Evolutionary conservation across 495 filamentous ascomycete genomes (phyloP), one percentile per base, ranked within the genome.

Genomic region (Cercophora samala): DNA sequence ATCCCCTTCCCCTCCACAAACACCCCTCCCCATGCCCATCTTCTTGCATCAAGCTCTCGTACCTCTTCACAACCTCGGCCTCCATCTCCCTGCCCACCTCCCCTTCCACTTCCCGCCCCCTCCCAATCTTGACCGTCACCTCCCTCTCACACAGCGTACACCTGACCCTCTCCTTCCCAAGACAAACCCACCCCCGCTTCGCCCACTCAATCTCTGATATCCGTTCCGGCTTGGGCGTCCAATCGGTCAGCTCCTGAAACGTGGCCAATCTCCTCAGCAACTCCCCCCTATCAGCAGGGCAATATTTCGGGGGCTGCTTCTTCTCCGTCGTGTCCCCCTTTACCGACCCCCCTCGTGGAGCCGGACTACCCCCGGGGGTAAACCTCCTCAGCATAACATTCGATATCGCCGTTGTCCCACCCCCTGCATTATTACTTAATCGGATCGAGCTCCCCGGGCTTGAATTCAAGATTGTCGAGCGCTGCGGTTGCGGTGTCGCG

Each of bases 201-300:
- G 94, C 93, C 96, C 96, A 99, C 77, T 91, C 88, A 5, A 97
- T 90, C 78, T 98, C 95, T 73, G 87, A 93, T 69, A 98, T 89
- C 46, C 81, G 78, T 13, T 90, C 82, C 3, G 95, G 92, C 79
- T 91, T 98, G 63, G 82, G 89, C 70, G 83, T 86, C 95, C 95
- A 99, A 73, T 90, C 86, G 66, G 92, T 93, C 55, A 97, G 88
- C 68, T 93, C 91, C 63, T 93, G 88, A 70, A 95, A 99, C 1
- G 93, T 95, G 68, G 89, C 89, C 56, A 99, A 80, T 22, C 95
- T 83, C 68, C 87, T 85, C 2, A 98, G 84, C 69, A 99, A 94
- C 66, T 88, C 86, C 29, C 87, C 87, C 61, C 93, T 90, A 74
- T 94, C 91, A 85, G 89, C 90, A 8, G 93, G 94, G 63, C 88